Conservation (phyloP, 805 yeast species). For the Limtongia smithiae region DNA sequence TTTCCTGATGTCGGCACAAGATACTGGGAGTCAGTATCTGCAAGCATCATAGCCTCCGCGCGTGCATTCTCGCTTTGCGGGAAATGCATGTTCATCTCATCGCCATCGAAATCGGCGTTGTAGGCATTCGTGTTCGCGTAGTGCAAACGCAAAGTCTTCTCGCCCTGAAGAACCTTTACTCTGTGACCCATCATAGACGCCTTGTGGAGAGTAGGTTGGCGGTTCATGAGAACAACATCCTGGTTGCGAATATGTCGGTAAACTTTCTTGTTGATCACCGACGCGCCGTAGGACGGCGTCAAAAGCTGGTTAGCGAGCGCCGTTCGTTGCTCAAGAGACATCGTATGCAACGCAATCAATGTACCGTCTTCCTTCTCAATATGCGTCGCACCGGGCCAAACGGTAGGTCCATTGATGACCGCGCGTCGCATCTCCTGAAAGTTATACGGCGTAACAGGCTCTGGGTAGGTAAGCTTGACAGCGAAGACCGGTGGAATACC, state of each 20-base stretch:
- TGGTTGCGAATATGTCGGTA: constrained; percentile 90
- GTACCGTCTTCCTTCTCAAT: constrained; percentile 94
- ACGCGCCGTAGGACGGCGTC: constrained; percentile 57
- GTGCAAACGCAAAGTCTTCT: constrained; percentile 91
- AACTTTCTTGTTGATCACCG: constrained; percentile 76
- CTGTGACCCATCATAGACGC: constrained; percentile 99
- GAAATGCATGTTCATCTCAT: constrained; percentile 99
- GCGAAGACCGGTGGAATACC: constrained; percentile 99
- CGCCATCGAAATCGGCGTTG: constrained; percentile 99
- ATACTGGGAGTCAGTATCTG: constrained; percentile 96
- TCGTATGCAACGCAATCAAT: constrained; percentile 73
- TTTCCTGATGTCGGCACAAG: constrained; percentile 97
- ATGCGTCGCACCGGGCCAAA: constrained; percentile 98
- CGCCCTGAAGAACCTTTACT: constrained; percentile 95
- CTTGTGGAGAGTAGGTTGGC: constrained; percentile 98
- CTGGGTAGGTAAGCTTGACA: constrained; percentile 90
- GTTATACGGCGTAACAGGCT: constrained; percentile 92
- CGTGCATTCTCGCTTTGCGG: constrained; percentile 97
- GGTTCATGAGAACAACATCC: constrained; percentile 95
- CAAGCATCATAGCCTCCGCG: constrained; percentile 91
- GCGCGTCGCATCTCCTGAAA: constrained; percentile 88
- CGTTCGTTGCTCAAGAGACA: constrained; percentile 90
- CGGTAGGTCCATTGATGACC: constrained; percentile 94
- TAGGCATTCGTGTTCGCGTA: constrained; percentile 99
- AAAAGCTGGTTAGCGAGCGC: constrained; percentile 90